phyloP scores from a whole-genome alignment of 2,329 filamentous ascomycete species.

The Ceratocystis destructans region DNA sequence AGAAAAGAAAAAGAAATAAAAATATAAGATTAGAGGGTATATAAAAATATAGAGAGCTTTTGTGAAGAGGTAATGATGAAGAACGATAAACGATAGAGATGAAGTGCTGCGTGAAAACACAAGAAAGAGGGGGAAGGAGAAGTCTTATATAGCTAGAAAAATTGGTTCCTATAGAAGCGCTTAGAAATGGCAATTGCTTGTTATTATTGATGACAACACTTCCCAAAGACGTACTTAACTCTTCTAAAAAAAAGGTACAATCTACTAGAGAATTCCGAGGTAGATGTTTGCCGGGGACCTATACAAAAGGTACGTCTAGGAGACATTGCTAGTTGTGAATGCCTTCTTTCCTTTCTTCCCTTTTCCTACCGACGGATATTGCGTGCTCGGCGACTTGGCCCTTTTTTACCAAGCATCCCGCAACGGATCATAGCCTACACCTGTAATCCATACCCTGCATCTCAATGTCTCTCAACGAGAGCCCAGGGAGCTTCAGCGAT shows the following conservation, averaged over 20 bases:
- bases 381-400: constrained; percentile 16
- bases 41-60: too few relatives aligned
- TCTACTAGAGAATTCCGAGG: background rate
- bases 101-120: background rate
- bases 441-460: background rate
- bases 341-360: background rate
- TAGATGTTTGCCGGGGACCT: background rate
- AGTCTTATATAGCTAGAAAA: constrained; percentile 15
- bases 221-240: background rate
- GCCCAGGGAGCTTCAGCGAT: background rate
- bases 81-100: background rate
- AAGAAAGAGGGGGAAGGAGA: constrained; percentile 13
- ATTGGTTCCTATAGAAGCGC: constrained; percentile 4
- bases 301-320: constrained; percentile 10
- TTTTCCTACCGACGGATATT: constrained; percentile 7
- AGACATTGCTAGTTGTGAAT: background rate
- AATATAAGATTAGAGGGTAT: too few relatives aligned
- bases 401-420: constrained; percentile 5
- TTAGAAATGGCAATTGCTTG: constrained; percentile 13
- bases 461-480: background rate
- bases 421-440: background rate
- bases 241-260: constrained; percentile 1
- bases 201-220: constrained; percentile 4
- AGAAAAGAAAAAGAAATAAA: background rate
- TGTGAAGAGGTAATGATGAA: background rate